Conservation (phyloP, 352 stramenopile genomes). For the Pythium myriotylum region DNA sequence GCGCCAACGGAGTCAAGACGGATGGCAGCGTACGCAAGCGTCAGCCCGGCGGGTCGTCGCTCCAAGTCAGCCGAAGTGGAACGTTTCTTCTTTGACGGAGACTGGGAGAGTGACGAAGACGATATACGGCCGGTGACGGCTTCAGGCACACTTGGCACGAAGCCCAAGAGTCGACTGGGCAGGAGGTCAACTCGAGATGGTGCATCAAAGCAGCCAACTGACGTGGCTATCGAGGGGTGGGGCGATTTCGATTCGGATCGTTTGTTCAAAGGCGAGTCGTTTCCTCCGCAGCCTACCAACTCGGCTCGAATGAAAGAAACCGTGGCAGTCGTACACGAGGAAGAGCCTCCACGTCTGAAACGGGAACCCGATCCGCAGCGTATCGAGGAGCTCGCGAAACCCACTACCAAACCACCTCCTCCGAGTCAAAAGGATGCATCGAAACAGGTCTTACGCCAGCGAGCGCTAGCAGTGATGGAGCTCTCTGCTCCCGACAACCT, state of each 20-base stretch:
- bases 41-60: background rate
- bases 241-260: conserved; percentile 60
- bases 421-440: conserved; percentile 13
- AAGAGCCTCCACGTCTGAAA: background rate
- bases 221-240: conserved; percentile 42
- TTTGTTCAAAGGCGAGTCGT: conserved; percentile 26
- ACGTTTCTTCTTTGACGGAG: conserved; percentile 4
- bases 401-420: conserved; percentile 1
- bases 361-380: conserved; percentile 5
- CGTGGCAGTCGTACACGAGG: too few relatives aligned
- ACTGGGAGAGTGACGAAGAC: conserved; percentile 6
- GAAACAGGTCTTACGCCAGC: conserved; percentile 37
- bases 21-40: background rate
- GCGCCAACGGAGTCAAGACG: background rate
- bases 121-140: conserved; percentile 9
- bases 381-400: conserved; percentile 11
- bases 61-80: conserved; percentile 14
- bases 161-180: background rate
- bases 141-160: background rate
- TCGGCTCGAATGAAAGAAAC: background rate
- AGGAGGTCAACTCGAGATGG: background rate
- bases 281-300: conserved; percentile 12
- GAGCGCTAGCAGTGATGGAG: conserved; percentile 34
- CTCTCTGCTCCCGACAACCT: conserved; percentile 12
- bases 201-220: conserved; percentile 1